Evolutionary conservation across 345 rosid genomes (phyloP).

Genomic region (Euphorbia pulcherrima): DNA sequence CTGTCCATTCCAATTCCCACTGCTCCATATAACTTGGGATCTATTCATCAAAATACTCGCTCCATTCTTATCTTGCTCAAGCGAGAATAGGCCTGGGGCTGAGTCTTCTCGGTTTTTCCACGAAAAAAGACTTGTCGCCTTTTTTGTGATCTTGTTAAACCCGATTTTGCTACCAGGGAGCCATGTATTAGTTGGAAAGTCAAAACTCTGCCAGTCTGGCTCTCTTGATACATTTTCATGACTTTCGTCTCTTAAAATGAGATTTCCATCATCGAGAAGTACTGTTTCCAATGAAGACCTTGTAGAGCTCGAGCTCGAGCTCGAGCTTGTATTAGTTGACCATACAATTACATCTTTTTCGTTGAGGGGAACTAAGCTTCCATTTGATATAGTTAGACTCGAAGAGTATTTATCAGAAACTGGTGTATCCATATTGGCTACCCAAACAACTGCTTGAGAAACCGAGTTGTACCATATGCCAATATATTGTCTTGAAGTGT

Average conservation of each 20-base stretch:
- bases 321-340: constrained; percentile 21
- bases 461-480: constrained; percentile 30
- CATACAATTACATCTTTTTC: constrained; percentile 12
- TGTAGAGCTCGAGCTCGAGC: not conserved
- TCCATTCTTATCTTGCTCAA: constrained; percentile 12
- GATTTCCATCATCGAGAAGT: constrained; percentile 26
- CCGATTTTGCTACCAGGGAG: constrained; percentile 27
- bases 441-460: constrained; percentile 23
- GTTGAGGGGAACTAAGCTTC: constrained; percentile 24
- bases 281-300: constrained; percentile 16
- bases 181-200: constrained; percentile 24
- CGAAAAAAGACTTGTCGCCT: constrained; percentile 7
- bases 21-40: constrained; percentile 5
- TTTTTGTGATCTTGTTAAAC: constrained; percentile 9
- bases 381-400: constrained; percentile 14
- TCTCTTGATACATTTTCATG: constrained; percentile 1
- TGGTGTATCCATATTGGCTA: constrained; percentile 25
- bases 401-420: constrained; percentile 16
- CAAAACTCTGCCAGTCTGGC: constrained; percentile 30
- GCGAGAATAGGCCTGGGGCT: constrained; percentile 26
- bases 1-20: constrained; percentile 23
- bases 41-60: constrained; percentile 10
- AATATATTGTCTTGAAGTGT: constrained; percentile 18
- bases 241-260: constrained; percentile 18
- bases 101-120: constrained; percentile 29